phyloP scores from a whole-genome alignment of 2,329 filamentous ascomycete species.

The Diaporthe sp. region DNA sequence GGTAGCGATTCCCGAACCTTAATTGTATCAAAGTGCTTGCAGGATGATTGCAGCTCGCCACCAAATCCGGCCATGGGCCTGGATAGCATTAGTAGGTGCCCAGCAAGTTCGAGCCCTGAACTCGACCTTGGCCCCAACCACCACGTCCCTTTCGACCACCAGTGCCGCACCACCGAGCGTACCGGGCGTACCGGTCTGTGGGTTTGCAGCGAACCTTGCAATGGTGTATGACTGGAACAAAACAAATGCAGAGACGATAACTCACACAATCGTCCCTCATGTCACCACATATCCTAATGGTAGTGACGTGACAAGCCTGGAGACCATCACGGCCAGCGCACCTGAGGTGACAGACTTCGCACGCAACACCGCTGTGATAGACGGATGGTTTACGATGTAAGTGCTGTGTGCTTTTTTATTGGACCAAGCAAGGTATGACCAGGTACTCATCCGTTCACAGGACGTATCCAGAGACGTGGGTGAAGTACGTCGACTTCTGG shows the following conservation, averaged over 20 bases:
- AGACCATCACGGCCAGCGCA: not conserved
- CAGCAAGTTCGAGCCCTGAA: slow-evolving; percentile 10
- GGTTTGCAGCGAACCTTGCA: slow-evolving; percentile 3
- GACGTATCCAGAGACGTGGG: slow-evolving; percentile 12
- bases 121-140: not conserved
- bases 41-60: not conserved
- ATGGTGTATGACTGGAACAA: slow-evolving; percentile 16
- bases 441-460: not conserved
- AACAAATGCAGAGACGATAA: slow-evolving; percentile 21
- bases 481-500: slow-evolving; percentile 16
- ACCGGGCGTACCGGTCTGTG: slow-evolving; percentile 3
- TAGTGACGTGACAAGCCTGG: slow-evolving; percentile 5
- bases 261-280: slow-evolving; percentile 17
- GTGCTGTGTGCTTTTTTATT: not conserved
- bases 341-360: slow-evolving; percentile 12
- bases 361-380: slow-evolving; percentile 4
- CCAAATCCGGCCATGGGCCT: slow-evolving; percentile 7
- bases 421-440: not conserved
- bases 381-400: slow-evolving; percentile 22
- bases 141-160: not conserved
- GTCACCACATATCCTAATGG: slow-evolving; percentile 19
- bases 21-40: not conserved
- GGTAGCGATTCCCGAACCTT: slow-evolving; percentile 1
- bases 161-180: not conserved
- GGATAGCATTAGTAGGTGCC: slow-evolving; percentile 8